phyloP scores from a whole-genome alignment of 129 eudicot genomes.

The Flaveria sonorensis region DNA sequence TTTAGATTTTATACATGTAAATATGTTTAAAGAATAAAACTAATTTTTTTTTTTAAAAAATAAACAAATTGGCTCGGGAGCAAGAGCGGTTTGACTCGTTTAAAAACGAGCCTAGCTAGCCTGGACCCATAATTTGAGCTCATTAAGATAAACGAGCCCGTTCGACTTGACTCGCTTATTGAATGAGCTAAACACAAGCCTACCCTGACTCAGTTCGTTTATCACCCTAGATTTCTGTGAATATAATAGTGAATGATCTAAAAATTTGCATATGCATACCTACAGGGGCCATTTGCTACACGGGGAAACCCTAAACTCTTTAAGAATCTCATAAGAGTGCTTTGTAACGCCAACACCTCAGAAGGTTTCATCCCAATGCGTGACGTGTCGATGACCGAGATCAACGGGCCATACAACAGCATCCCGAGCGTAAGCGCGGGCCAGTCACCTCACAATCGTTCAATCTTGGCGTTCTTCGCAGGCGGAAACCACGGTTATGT shows the following conservation, averaged over 20 bases:
- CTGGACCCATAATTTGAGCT: too few relatives aligned
- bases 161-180: too few relatives aligned
- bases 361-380: constrained; percentile 59
- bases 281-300: constrained; percentile 51
- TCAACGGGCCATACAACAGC: constrained; percentile 48
- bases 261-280: background rate
- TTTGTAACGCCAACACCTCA: constrained; percentile 78
- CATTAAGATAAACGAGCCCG: too few relatives aligned
- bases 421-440: constrained; percentile 40
- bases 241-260: background rate
- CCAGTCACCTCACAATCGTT: constrained; percentile 52
- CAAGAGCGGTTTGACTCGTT: too few relatives aligned
- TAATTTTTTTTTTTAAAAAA: too few relatives aligned
- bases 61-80: too few relatives aligned
- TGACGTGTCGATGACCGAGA: constrained; percentile 74
- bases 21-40: too few relatives aligned
- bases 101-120: too few relatives aligned
- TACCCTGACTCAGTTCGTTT: too few relatives aligned
- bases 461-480: constrained; percentile 67
- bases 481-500: constrained; percentile 78
- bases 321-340: constrained; percentile 56
- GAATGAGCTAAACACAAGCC: too few relatives aligned
- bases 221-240: too few relatives aligned
- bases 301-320: constrained; percentile 37
- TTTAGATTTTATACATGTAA: too few relatives aligned